phyloP scores from a whole-genome alignment of 75 land plant species.

The Larix kaempferi region DNA sequence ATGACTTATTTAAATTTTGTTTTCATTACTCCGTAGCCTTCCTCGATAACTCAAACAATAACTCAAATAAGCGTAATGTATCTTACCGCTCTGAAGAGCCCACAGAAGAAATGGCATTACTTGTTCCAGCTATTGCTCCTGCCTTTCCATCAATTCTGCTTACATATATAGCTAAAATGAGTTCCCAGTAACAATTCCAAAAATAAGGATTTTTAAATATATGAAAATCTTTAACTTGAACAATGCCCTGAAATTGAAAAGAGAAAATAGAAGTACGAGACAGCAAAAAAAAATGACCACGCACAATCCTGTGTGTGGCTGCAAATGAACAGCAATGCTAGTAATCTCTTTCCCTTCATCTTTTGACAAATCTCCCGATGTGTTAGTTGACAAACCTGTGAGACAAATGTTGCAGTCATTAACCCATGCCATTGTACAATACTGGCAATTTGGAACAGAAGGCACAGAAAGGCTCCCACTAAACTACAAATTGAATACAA shows the following conservation, averaged over 20 bases:
- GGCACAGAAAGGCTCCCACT: no score
- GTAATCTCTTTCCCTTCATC: constrained; percentile 40
- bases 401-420: neutral
- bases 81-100: constrained; percentile 51
- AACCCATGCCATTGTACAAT: no score
- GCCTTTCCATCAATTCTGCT: constrained; percentile 28
- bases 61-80: neutral
- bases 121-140: constrained; percentile 21
- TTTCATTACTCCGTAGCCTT: no score
- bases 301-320: constrained; percentile 42
- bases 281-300: constrained; percentile 3
- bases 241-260: neutral
- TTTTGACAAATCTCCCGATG: constrained; percentile 25
- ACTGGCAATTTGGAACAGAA: no score
- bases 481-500: no score
- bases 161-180: constrained; percentile 2
- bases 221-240: neutral
- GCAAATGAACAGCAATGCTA: constrained; percentile 47
- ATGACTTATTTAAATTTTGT: no score
- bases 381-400: constrained; percentile 7
- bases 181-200: neutral
- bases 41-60: no score
- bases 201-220: no score
- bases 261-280: neutral
- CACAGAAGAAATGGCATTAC: constrained; percentile 20